Evolutionary conservation across 129 eudicot species (phyloP).

Genomic region (Pulicaria dysenterica): DNA sequence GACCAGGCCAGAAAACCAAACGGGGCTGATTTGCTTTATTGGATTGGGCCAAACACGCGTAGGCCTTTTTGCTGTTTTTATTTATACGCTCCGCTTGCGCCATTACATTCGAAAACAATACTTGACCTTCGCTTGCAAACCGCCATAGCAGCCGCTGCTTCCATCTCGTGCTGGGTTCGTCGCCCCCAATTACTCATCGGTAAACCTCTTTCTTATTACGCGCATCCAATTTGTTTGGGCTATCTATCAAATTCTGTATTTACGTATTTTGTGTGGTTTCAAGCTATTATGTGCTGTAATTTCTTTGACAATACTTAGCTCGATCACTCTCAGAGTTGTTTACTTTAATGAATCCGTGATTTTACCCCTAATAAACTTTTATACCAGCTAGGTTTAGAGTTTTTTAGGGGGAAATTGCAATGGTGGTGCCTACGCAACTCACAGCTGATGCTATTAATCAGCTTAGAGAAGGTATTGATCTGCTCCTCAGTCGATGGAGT

Average conservation of each 20-base stretch:
- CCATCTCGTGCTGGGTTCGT: not conserved
- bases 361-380: not conserved
- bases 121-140: slow-evolving; percentile 1
- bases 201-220: slow-evolving; percentile 1
- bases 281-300: not conserved
- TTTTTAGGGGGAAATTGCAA: slow-evolving; percentile 19
- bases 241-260: not conserved
- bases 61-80: no score
- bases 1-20: no score
- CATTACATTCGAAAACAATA: not conserved
- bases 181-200: not conserved
- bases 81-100: no score
- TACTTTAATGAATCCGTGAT: not conserved
- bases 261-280: not conserved
- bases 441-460: slow-evolving; percentile 57
- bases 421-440: slow-evolving; percentile 47
- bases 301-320: not conserved
- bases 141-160: slow-evolving; percentile 30
- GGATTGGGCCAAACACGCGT: no score
- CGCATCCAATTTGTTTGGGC: not conserved
- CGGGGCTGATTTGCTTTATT: no score
- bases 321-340: not conserved
- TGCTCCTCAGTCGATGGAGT: slow-evolving; percentile 68
- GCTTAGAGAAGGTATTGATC: slow-evolving; percentile 62
- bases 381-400: not conserved